Evolutionary conservation across 208 protist species (phyloP), one percentile per base, ranked within the genome.

Genomic region (Trypanosoma congolense): DNA sequence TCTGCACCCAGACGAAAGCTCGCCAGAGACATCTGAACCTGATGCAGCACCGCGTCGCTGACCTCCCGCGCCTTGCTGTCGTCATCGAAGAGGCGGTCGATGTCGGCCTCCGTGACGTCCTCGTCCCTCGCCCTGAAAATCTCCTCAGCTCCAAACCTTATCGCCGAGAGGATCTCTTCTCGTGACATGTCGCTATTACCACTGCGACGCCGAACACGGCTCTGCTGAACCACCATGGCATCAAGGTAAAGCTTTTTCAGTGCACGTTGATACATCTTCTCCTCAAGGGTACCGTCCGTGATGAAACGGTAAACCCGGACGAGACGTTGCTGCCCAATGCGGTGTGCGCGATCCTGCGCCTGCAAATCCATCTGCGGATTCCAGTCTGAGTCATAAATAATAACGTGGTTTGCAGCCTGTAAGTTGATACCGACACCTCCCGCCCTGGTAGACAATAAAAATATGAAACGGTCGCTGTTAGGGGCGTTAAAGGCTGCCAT

Each of bases 381-480:
- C 96, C 96, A 99, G 70, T 99, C 98, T 4, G 75, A 92, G 80
- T 99, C 98, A 72, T 97, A 99, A 26, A 99, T 69, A 56, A 99
- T 94, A 42, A 99, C 98, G 36, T 96, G 90, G 66, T 99, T 98
- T 2, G 98, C 98, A 6, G 97, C 97, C 56, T 97, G 92, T 31
- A 99, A 69, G 61, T 99, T 99, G 66, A 99, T 98, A 60, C 98
- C 98, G 4, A 99, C 82, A 47, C 98, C 98, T 44, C 98, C 98
- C 3, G 98, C 97, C 31, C 97, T 84, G 0, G 98, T 99, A 24
- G 90, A 97, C 0, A 99, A 80, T 6, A 99, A 45, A 71, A 99
- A 99, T 22, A 98, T 58, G 66, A 99, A 99, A 55, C 83, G 87
- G 22, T 93, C 77, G 54, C 82, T 93, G 28, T 73, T 80, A 0